These are phyloP conservation scores for Yamadazyma jaroonii DNA, from an alignment of 1,139 yeast species.

Conservation along the genomic window DNA sequence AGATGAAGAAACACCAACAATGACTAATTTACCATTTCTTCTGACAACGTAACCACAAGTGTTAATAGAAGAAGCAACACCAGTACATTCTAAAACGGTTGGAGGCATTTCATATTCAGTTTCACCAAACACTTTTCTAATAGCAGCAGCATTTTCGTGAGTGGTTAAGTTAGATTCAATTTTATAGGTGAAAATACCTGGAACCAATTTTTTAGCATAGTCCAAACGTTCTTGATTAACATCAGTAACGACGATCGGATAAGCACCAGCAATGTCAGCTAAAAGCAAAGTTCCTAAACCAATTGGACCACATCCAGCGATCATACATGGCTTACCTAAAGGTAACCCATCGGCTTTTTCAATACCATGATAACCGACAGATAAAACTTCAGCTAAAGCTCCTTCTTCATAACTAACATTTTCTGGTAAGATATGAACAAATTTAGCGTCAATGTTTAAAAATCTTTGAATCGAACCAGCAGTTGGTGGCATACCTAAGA, in stretches of 20 bases:
- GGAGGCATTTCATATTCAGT: constrained; percentile 39
- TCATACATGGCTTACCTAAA: constrained; percentile 72
- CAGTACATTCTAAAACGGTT: constrained; percentile 44
- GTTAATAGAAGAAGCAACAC: constrained; percentile 56
- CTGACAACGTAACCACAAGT: constrained; percentile 50
- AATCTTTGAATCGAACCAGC: constrained; percentile 17
- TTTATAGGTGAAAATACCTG: constrained; percentile 58
- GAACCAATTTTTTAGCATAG: constrained; percentile 54
- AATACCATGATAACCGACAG: constrained; percentile 31
- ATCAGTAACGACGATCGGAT: constrained; percentile 64
- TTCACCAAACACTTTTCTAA: constrained; percentile 39
- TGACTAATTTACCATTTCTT: constrained; percentile 19
- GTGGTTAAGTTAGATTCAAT: constrained; percentile 12
- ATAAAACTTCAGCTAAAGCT: constrained; percentile 30
- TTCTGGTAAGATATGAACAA: constrained; percentile 24
- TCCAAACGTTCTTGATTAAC: constrained; percentile 56
- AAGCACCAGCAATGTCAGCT: constrained; percentile 82
- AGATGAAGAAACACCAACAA: constrained; percentile 44
- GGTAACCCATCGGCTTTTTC: constrained; percentile 46
- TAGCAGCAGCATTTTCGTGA: constrained; percentile 39
- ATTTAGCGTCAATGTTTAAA: constrained; percentile 16
- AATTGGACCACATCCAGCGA: constrained; percentile 96
- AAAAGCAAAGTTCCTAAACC: constrained; percentile 77
- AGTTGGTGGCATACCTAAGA: constrained; percentile 19
- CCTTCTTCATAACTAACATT: constrained; percentile 29